These are phyloP conservation scores for Fusarium annulatum DNA, from an alignment of 2,329 filamentous ascomycete species.

Conservation along the genomic window DNA sequence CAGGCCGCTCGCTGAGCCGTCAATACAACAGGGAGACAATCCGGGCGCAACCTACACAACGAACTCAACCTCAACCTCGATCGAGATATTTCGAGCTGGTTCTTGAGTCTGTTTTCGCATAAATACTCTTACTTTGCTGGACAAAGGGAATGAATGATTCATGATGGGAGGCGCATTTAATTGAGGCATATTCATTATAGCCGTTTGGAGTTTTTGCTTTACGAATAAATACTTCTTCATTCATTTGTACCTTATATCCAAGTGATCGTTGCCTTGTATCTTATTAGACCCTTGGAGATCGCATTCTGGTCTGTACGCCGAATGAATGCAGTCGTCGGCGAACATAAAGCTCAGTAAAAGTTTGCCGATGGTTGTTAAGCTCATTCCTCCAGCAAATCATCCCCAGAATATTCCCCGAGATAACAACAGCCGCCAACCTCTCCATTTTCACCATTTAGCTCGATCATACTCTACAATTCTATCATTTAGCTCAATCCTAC, in stretches of 20 bases:
- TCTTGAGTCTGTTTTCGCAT: conserved; percentile 41
- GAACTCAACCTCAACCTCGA: conserved; percentile 6
- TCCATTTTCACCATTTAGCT: neutral
- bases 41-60: neutral
- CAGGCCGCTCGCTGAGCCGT: conserved; percentile 27
- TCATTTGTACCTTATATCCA: fast-evolving
- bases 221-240: neutral
- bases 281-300: fast-evolving
- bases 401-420: neutral
- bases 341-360: neutral
- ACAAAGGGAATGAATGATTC: neutral
- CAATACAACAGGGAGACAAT: conserved; percentile 23
- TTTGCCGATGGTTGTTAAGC: conserved; percentile 5
- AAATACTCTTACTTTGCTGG: neutral
- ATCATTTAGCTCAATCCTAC: neutral
- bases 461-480: neutral
- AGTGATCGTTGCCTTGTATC: fast-evolving
- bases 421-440: neutral
- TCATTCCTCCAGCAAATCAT: neutral
- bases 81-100: conserved; percentile 32
- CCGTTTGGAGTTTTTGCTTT: neutral
- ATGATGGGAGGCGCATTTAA: conserved; percentile 6
- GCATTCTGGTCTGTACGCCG: neutral
- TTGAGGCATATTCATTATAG: neutral
- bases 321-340: neutral